These are phyloP conservation scores for Erodium trifolium DNA, from an alignment of 441 rosid species.

Conservation along the genomic window DNA sequence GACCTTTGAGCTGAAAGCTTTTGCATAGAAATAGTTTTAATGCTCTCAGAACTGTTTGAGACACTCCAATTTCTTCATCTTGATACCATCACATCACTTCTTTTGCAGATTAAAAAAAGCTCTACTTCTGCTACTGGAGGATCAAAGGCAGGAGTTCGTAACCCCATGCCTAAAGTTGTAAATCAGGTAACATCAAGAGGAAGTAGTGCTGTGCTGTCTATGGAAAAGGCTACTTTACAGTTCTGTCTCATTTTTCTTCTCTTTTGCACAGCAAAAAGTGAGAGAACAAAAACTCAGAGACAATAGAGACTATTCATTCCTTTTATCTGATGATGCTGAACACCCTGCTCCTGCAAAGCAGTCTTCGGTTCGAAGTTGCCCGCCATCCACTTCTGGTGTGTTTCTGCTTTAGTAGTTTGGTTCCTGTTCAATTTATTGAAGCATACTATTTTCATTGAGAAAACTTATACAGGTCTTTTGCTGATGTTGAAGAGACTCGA, in stretches of 20 bases:
- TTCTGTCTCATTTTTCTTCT: constrained; percentile 8
- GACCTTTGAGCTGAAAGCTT: too few species aligned
- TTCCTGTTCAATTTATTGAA: constrained; percentile 20
- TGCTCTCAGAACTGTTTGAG: background rate
- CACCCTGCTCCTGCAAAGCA: constrained; percentile 49
- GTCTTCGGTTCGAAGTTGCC: constrained; percentile 32
- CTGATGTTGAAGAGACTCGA: constrained; percentile 73
- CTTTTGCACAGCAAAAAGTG: constrained; percentile 33
- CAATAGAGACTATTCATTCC: constrained; percentile 82
- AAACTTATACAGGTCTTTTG: constrained; percentile 61
- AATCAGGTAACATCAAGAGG: constrained; percentile 37
- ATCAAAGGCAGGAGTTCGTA: constrained; percentile 29
- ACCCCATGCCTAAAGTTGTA: constrained; percentile 33
- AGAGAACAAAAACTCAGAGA: constrained; percentile 63
- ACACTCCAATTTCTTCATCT: constrained; percentile 9
- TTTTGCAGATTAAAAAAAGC: constrained; percentile 46
- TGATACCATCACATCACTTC: constrained; percentile 20
- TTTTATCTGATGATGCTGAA: constrained; percentile 63
- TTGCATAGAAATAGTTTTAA: too few species aligned
- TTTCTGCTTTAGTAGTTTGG: constrained; percentile 19
- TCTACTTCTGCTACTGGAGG: constrained; percentile 30
- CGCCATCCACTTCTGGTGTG: constrained; percentile 51
- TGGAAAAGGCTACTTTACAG: background rate
- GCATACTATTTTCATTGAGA: constrained; percentile 46
- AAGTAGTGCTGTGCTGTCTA: background rate